Conservation (phyloP, 2,329 filamentous ascomycete species). For the Thielaviopsis cerberus region DNA sequence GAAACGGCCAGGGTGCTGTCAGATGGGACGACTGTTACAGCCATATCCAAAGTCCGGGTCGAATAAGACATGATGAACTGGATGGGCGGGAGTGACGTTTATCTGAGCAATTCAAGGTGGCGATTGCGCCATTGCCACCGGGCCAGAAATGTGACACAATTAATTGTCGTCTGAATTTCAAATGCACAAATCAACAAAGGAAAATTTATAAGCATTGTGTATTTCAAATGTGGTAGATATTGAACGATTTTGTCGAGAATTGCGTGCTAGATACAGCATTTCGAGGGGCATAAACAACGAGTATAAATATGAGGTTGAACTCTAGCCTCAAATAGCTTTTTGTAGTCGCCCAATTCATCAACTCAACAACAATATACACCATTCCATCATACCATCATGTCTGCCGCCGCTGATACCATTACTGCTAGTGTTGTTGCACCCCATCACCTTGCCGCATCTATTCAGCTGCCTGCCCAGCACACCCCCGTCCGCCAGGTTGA, state of each 20-base stretch:
- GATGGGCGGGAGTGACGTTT: no score
- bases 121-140: neutral
- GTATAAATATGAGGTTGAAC: no score
- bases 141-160: neutral
- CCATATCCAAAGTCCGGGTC: constrained; percentile 22
- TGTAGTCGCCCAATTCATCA: no score
- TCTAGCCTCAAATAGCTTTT: no score
- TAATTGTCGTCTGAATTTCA: neutral
- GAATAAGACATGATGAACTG: no score
- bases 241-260: neutral
- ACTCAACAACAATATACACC: neutral
- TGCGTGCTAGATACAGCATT: neutral
- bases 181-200: neutral
- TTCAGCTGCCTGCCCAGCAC: neutral
- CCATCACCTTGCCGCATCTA: neutral
- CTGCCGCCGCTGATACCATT: constrained; percentile 14
- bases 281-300: neutral
- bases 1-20: constrained; percentile 39
- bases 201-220: neutral
- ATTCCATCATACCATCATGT: constrained; percentile 10
- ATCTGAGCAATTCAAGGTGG: neutral
- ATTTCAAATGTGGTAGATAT: neutral
- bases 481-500: constrained; percentile 16
- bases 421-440: neutral
- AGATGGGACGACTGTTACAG: constrained; percentile 50